phyloP scores from a whole-genome alignment of 2,329 filamentous ascomycete species.

The Pseudonectria foliicola region DNA sequence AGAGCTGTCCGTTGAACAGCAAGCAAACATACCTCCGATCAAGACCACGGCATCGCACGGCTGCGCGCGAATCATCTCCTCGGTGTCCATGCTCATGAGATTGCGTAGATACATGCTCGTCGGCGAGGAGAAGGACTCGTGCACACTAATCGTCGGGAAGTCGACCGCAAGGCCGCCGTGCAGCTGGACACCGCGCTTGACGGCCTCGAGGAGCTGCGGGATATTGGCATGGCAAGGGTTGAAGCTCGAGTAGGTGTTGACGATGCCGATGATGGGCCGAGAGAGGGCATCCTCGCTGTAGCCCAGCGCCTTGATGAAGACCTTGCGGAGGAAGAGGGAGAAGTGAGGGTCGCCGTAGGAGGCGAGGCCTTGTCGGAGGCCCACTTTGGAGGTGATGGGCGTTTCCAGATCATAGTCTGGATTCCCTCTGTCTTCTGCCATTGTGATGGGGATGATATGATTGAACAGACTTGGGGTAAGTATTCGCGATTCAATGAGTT shows the following conservation, averaged over 20 bases:
- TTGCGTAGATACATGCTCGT: constrained; percentile 72
- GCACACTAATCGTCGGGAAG: constrained; percentile 66
- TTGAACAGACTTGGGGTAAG: too few species aligned
- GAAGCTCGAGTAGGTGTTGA: constrained; percentile 66
- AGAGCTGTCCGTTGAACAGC: too few species aligned
- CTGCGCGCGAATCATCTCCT: constrained; percentile 69
- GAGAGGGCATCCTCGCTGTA: constrained; percentile 66
- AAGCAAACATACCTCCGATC: constrained; percentile 49
- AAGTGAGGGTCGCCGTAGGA: constrained; percentile 70
- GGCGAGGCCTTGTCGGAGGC: constrained; percentile 57
- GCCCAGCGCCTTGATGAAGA: constrained; percentile 70
- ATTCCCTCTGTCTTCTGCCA: constrained; percentile 12
- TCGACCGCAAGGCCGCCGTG: constrained; percentile 62
- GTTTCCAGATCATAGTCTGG: constrained; percentile 55
- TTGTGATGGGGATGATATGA: not conserved
- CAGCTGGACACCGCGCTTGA: constrained; percentile 60
- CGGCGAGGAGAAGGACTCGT: constrained; percentile 61
- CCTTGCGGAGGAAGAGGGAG: constrained; percentile 66
- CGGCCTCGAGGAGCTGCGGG: constrained; percentile 64
- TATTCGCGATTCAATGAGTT: too few species aligned
- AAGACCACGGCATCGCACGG: constrained; percentile 61
- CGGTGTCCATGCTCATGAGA: constrained; percentile 73
- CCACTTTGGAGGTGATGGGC: constrained; percentile 42
- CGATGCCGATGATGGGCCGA: constrained; percentile 64
- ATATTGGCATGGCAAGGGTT: constrained; percentile 70